Evolutionary conservation across 2,329 filamentous ascomycete genomes (phyloP).

Genomic region (Ilyonectria destructans): DNA sequence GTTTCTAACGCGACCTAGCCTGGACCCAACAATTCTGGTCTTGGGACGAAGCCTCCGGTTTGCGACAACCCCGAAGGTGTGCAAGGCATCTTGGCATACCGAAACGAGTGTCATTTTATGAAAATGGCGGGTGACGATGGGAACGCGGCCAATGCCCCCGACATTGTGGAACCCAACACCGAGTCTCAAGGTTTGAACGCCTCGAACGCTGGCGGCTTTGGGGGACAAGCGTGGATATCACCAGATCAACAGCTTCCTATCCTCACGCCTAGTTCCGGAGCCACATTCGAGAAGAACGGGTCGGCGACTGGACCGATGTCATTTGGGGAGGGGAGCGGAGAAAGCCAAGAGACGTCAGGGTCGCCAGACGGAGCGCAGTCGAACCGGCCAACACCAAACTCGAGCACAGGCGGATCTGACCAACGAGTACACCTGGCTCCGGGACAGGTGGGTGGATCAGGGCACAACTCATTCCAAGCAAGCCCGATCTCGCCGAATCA

Average conservation of each 20-base stretch:
- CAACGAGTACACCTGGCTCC: constrained; percentile 48
- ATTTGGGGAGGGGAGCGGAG: constrained; percentile 63
- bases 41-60: constrained; percentile 40
- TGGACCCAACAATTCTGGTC: constrained; percentile 38
- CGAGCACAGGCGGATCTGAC: constrained; percentile 59
- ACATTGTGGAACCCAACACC: constrained; percentile 58
- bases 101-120: constrained; percentile 62
- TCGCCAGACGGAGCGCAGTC: constrained; percentile 68
- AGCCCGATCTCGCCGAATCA: constrained; percentile 66
- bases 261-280: constrained; percentile 54
- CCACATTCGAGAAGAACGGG: constrained; percentile 54
- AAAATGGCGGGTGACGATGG: constrained; percentile 59
- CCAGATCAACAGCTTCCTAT: constrained; percentile 59
- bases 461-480: constrained; percentile 65
- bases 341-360: constrained; percentile 63
- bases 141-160: constrained; percentile 57
- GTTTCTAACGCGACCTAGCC: constrained; percentile 51
- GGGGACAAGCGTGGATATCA: constrained; percentile 57
- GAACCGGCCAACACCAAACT: constrained; percentile 73
- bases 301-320: constrained; percentile 49
- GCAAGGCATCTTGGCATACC: constrained; percentile 63
- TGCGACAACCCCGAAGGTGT: constrained; percentile 57
- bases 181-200: constrained; percentile 45
- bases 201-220: constrained; percentile 49
- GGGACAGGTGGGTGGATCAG: constrained; percentile 57